Base-by-base conservation (phyloP, 2,329 filamentous ascomycete species). In the Paraphaeosphaeria sporulosa region DNA sequence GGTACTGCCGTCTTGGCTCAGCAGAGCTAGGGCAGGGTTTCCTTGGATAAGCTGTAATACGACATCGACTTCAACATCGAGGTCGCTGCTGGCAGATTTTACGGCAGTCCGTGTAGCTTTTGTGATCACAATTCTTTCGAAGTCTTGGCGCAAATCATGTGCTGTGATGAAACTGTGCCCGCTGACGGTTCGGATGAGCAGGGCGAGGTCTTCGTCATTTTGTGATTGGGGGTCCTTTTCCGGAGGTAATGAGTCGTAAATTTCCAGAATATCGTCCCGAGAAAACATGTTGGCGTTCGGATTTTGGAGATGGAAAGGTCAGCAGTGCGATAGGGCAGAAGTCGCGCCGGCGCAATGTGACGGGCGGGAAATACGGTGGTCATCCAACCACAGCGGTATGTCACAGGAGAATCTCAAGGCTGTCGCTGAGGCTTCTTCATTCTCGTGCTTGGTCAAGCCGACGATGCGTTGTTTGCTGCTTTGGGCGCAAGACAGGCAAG, bases 201-300 rank as follows among this genome's bases (percentile, higher is more conserved):
- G 58, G 21, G 69, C 67, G 17, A 66, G 44, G 12, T n/a, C 51
- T 30, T 52, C 47, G 63, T 52, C 12, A 47, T 21, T 32, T 32
- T 46, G 34, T 34, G 32, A 54, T 36, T 21, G 27, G 43, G 62
- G 40, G 4, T 51, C 42, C 13, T 65, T 64, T 30, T 58, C 56
- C 8, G 69, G 68, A 47, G 65, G 68, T 15, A 76, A 67, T 13
- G 68, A 52, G 15, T 62, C 55, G 27, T 68, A 68, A 3, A 77
- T 60, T 19, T 74, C 67, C 38, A 64, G 70, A 10, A 74, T 64
- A 57, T 78, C 75, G 30, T 72, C 68, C n/a, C 58, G 54, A 9
- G 74, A 73, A 52, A 78, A 78, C 74, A 77, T 77, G 43, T 40
- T 64, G 59, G 36, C 2, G 19, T 27, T 25, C 2, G 46, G 25